Base-by-base conservation (phyloP, 2,329 filamentous ascomycete species). In the Lasiodiplodia sp. region DNA sequence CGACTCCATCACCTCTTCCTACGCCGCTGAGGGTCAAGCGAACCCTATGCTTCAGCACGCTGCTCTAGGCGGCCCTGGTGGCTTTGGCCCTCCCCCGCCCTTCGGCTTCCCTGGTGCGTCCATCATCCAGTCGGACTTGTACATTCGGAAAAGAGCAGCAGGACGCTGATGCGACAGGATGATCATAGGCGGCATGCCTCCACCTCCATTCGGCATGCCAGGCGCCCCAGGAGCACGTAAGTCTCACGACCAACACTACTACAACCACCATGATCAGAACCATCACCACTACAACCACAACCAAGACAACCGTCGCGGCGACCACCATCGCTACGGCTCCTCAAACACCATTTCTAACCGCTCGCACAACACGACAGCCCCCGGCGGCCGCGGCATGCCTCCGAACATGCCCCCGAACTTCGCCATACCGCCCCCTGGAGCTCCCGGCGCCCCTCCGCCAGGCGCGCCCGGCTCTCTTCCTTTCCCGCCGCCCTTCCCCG, bases 1-100 rank as follows among this genome's bases (percentile, higher is more conserved):
- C 79, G 96, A 99, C 84, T 95, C 92, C 75, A 99, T 99, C 82
- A 98, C 96, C 52, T 93, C 90, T 53, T 97, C 94, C 49, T 98
- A 99, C 83, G 93, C 92, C 72, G 94, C 93, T 74, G 96, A 97
- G 83, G 96, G 96, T 75, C 94, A 97, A 80, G 90, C 91, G 72
- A 97, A 97, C 80, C 94, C 92, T 64, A 93, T 96, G 89, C 88
- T 95, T 60, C 78, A 79, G 64, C 70, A 67, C 60, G 49, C 44
- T 55, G 75, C 73, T n/a, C 71, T 78, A 72, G 83, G 86, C 40
- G 78, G 77, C 51, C 74, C 75, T 40, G 77, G 76, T 70, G 75
- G 75, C 18, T 74, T 73, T 80, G 72, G 74, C 31, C 79, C 86
- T 64, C 84, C 85, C 38, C 84, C 86, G 72, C 81, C 88, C 40